Conservation (phyloP, 1,284 basidiomycete species). For the Ceratorhiza oryzae-sativae region DNA sequence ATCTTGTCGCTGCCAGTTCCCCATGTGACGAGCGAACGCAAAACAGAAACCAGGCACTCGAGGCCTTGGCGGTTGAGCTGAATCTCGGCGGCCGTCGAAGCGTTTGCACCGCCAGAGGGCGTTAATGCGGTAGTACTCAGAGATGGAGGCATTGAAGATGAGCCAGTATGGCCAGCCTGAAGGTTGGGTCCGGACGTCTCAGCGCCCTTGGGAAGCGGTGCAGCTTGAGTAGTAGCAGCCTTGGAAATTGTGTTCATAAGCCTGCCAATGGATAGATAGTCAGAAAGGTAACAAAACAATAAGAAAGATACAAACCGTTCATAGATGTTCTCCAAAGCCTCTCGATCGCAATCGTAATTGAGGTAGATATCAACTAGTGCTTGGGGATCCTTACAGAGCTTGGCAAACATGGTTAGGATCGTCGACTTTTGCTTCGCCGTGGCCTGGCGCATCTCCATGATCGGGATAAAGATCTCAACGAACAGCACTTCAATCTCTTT, state of each 20-base stretch:
- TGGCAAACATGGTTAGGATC: constrained; percentile 84
- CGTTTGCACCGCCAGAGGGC: constrained; percentile 45
- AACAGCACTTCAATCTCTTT: constrained; percentile 99
- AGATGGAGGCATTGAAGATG: constrained; percentile 60
- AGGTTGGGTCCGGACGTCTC: constrained; percentile 21
- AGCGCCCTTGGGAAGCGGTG: constrained; percentile 46
- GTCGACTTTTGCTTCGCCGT: constrained; percentile 94
- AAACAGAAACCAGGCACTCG: constrained; percentile 86
- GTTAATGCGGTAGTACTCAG: constrained; percentile 71
- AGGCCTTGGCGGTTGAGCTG: constrained; percentile 88
- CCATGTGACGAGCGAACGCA: constrained; percentile 91
- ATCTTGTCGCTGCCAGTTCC: constrained; percentile 59
- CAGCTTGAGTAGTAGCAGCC: constrained; percentile 66
- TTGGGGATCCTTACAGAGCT: constrained; percentile 92
- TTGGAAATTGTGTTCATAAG: constrained; percentile 95
- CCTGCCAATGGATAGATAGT: constrained; percentile 53
- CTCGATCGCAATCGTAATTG: constrained; percentile 96
- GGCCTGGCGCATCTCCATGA: constrained; percentile 97
- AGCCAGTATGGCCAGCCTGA: constrained; percentile 44
- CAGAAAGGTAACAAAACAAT: constrained; percentile 2
- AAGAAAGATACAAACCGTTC: constrained; percentile 71
- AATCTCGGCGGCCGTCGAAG: constrained; percentile 74
- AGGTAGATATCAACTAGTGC: constrained; percentile 96
- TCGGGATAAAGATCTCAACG: constrained; percentile 99
- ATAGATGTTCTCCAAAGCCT: constrained; percentile 93